These are phyloP conservation scores for Trypanosoma brucei DNA, from an alignment of 208 protist genomes.

Conservation along the genomic window DNA sequence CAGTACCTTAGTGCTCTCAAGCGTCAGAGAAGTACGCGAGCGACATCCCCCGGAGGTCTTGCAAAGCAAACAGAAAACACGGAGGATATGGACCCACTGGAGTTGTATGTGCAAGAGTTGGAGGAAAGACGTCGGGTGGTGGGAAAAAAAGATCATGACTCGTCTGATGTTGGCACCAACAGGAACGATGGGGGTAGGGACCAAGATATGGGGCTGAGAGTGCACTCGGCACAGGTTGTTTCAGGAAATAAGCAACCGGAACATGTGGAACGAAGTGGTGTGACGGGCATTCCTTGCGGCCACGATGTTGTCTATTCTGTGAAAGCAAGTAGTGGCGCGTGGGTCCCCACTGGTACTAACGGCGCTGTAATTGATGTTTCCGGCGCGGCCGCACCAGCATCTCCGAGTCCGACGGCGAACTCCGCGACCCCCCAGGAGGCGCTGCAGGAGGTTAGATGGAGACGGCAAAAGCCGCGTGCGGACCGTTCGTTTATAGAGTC, in stretches of 20 bases:
- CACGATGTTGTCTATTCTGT: too few species aligned
- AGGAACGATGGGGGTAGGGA: too few species aligned
- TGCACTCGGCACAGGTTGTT: too few species aligned
- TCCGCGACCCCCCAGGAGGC: slow-evolving; percentile 11
- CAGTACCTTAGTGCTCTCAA: slow-evolving; percentile 49
- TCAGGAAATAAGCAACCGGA: too few species aligned
- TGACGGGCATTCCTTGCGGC: too few species aligned
- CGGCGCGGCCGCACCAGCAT: background rate
- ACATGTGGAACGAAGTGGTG: too few species aligned
- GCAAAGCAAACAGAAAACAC: slow-evolving; percentile 2
- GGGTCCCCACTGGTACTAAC: too few species aligned
- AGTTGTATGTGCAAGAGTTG: slow-evolving; percentile 37
- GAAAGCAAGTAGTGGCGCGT: too few species aligned
- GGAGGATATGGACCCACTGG: slow-evolving; percentile 38
- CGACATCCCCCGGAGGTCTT: background rate
- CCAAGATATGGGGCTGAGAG: too few species aligned
- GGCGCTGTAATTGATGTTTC: background rate
- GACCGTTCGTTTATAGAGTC: slow-evolving; percentile 29
- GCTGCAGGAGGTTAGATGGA: slow-evolving; percentile 32
- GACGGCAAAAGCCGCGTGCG: slow-evolving; percentile 20
- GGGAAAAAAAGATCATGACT: background rate
- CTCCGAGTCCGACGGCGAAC: background rate
- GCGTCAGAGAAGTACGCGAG: slow-evolving; percentile 22
- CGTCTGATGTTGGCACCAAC: too few species aligned
- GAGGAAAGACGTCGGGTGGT: slow-evolving; percentile 18